phyloP scores from a whole-genome alignment of 2,329 filamentous ascomycete genomes.

The Nemania sp. region DNA sequence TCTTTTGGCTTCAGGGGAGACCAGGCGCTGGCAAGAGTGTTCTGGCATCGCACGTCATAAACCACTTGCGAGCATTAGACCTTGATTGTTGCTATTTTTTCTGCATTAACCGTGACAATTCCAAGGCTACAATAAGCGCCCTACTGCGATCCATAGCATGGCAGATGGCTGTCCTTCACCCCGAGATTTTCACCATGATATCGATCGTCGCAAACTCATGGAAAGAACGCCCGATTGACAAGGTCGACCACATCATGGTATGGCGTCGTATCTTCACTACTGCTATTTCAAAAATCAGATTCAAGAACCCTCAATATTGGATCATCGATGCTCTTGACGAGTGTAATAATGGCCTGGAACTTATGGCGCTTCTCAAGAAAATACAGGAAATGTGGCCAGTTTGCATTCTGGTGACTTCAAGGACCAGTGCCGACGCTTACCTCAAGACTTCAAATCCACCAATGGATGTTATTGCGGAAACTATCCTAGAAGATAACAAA shows the following conservation, averaged over 20 bases:
- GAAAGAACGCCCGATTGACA: slow-evolving; percentile 27
- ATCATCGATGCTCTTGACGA: slow-evolving; percentile 42
- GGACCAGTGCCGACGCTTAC: slow-evolving; percentile 26
- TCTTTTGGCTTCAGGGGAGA: slow-evolving; percentile 22
- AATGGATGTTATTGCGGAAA: slow-evolving; percentile 25
- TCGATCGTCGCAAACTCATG: slow-evolving; percentile 16
- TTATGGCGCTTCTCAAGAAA: slow-evolving; percentile 32
- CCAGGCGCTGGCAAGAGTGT: slow-evolving; percentile 23
- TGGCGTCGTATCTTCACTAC: slow-evolving; percentile 34
- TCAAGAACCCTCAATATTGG: slow-evolving; percentile 36
- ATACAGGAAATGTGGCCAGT: slow-evolving; percentile 33
- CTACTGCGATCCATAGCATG: slow-evolving; percentile 37
- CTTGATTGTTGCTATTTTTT: slow-evolving; percentile 23
- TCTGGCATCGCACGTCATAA: slow-evolving; percentile 15
- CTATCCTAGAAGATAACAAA: slow-evolving; percentile 30
- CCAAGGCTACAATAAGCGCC: slow-evolving; percentile 40
- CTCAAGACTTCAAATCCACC: not conserved
- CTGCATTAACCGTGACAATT: slow-evolving; percentile 8
- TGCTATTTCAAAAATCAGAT: slow-evolving; percentile 29
- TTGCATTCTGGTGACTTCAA: slow-evolving; percentile 35
- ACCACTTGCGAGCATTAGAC: not conserved
- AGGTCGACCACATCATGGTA: slow-evolving; percentile 30
- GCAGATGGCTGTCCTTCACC: slow-evolving; percentile 39
- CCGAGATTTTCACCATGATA: slow-evolving; percentile 25
- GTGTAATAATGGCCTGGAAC: slow-evolving; percentile 28